phyloP scores from a whole-genome alignment of 495 filamentous ascomycete genomes.

The Schizothecium vesticola region DNA sequence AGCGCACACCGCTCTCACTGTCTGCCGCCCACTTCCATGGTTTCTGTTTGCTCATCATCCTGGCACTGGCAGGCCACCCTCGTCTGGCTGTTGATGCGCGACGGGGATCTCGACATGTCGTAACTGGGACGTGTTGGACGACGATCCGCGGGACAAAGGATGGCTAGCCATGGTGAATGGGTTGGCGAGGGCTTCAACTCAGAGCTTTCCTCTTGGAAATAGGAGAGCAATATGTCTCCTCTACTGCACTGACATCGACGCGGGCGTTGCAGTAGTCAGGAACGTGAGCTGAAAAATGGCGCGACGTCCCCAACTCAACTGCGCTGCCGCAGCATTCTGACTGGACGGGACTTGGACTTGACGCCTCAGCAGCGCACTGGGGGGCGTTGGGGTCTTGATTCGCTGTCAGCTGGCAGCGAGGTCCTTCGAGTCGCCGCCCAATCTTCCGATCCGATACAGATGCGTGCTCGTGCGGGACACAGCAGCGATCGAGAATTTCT shows the following conservation, averaged over 20 bases:
- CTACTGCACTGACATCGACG: neutral
- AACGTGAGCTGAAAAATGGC: neutral
- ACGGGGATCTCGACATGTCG: neutral
- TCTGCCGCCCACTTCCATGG: neutral
- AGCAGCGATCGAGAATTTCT: conserved; percentile 3
- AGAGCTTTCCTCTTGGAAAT: neutral
- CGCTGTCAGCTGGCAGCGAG: neutral
- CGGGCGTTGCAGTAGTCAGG: conserved; percentile 14
- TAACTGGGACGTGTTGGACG: neutral
- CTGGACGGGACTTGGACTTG: neutral
- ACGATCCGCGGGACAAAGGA: neutral
- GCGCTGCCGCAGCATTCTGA: neutral
- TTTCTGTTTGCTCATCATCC: neutral
- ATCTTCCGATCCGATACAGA: conserved; percentile 1
- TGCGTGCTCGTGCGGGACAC: conserved; percentile 8
- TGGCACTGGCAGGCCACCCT: neutral
- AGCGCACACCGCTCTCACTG: conserved; percentile 3
- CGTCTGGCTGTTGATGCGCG: neutral
- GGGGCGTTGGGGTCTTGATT: neutral
- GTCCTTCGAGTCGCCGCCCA: neutral
- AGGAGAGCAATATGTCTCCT: neutral
- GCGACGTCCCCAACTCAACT: neutral
- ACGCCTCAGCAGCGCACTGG: neutral
- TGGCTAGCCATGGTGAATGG: neutral
- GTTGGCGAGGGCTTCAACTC: neutral